Evolutionary conservation across 768 basidiomycete genomes (phyloP), one percentile per base, ranked within the genome.

Genomic region (Mycena vulgaris): DNA sequence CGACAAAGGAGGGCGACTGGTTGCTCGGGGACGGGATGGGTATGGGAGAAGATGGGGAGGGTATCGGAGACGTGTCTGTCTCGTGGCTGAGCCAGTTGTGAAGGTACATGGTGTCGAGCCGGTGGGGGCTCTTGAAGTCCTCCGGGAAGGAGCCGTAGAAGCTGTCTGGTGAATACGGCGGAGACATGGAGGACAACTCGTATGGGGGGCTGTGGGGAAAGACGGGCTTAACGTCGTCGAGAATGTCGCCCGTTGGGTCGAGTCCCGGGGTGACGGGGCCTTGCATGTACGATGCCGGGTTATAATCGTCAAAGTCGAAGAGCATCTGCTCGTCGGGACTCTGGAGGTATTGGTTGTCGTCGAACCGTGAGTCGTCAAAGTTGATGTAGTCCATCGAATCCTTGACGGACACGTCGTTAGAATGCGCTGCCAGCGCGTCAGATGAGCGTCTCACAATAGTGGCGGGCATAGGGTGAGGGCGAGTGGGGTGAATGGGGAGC

Each of bases 251-350:
- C 2, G 62, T 21, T 0, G 42, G 57, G 40, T 69, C 65, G 62
- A 67, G 70, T 5, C 61, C 65, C 21, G 68, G 49, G 9, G 63
- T 42, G 30, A 27, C 30, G 49, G 31, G 31, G 23, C n/a, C n/a
- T n/a, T 53, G 16, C 13, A 1, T 8, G 23, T 53, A 21, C 16
- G 51, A 16, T 2, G 5, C 19, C 4, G 52, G 64, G 27, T 70
- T 35, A 68, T 5, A 64, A 49, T 90, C 87, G 75, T 91, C 90
- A 75, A 90, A 82, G 75, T 91, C 89, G 77, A 89, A 80, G 72
- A 85, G 84, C 72, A 73, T 73, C 6, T 61, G 64, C 35, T 73
- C 72, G 25, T 73, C 72, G 25, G 71, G 67, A n/a, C 55, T 67
- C 25, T n/a, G 10, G 40, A 58, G 47, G 23, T 65, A 64, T 23